Base-by-base conservation (phyloP, 768 basidiomycete genomes). In the Agrocybe pediades region DNA sequence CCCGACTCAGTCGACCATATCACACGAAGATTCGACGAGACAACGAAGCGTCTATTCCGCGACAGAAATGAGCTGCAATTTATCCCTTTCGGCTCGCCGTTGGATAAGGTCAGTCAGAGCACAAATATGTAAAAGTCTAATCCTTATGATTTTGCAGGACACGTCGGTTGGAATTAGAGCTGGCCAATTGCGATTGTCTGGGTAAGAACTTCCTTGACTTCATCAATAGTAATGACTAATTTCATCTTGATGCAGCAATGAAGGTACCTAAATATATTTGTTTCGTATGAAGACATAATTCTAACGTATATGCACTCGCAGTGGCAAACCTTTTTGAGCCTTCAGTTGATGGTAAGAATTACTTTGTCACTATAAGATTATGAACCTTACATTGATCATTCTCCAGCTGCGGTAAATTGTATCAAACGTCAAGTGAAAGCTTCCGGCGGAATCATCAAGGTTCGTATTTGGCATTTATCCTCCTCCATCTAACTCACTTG, bases 271-370 rank as follows among this genome's bases (percentile, higher is more conserved):
- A 44, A 36, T 42, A 46, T 51, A 51, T 11, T 46, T 27, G 23
- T 55, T 78, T 73, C 11, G 13, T 8, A 17, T 36, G 30, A 19
- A 5, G 13, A 36, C 11, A 27, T 36, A 23, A 21, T 58, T 1
- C 25, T 46, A 16, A 46, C 25, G 20, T 43, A 20, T 9, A 29
- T 9, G 16, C 45, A 27, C 16, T 29, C 54, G 27, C 80, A 70
- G 87, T 90, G 7, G 84, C 87, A 6, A 83, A 84, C 45, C 72
- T 91, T 6, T 92, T 92, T 54, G 89, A 90, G 65, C 89, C 88
- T 9, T 92, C 89, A 1, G 81, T 91, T 26, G 80, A 87, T 67
- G 78, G 78, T 78, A 60, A 41, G 30, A 13, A 1, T 9, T 9
- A 6, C n/a, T 16, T n/a, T 16, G 30, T 43, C 3, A 20, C 3